Evolutionary conservation across 345 rosid species (phyloP), one percentile per base, ranked within the genome.

Genomic region (Lepidium africanum): DNA sequence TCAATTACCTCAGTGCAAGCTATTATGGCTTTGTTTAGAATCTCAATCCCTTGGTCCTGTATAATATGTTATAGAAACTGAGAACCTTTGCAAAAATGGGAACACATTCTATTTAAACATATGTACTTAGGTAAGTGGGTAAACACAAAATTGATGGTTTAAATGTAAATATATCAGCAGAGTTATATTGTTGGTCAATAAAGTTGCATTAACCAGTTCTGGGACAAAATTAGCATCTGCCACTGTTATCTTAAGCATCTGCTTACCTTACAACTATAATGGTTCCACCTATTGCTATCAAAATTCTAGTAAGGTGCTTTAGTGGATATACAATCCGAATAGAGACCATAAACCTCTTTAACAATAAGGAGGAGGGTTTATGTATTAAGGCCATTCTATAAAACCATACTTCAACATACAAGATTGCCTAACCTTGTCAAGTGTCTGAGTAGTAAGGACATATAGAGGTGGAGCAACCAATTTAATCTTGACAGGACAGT

Each of bases 391-490:
- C 52, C 33, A 39, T 37, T 33, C 51, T 32, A n/a, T 46, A 13
- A 2, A 57, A 72, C 30, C 64, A 46, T 8, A 21, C 3, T 13
- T 19, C 16, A 37, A 61, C 59, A 23, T 38, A 30, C 53, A 68
- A 65, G 15, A 46, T 23, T 37, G 35, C 43, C 83, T 67, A 52
- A 91, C 99, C 97, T 95, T 95, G 80, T 91, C 97, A 59, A 91
- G 94, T 13, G 99, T 95, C 71, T 91, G 99, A 53, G 96, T 89
- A 46, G 97, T 95, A 63, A 91, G 96, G 71, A 91, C 97, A 81
- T 91, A 91, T 19, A 91, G 91, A 47, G 99, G 99, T 63, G 97
- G 93, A 42, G 96, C 97, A 83, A 91, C 99, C 75, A 91, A 69
- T 49, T 95, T 91, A 53, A 95, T 95, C 80, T 89, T 95, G 47